A percentile compares a stretch with the other conserved stretches of the same genome.
phyloP scores from a whole-genome alignment of 2,329 filamentous ascomycete genomes.

The Dactylellina drechsleri region DNA sequence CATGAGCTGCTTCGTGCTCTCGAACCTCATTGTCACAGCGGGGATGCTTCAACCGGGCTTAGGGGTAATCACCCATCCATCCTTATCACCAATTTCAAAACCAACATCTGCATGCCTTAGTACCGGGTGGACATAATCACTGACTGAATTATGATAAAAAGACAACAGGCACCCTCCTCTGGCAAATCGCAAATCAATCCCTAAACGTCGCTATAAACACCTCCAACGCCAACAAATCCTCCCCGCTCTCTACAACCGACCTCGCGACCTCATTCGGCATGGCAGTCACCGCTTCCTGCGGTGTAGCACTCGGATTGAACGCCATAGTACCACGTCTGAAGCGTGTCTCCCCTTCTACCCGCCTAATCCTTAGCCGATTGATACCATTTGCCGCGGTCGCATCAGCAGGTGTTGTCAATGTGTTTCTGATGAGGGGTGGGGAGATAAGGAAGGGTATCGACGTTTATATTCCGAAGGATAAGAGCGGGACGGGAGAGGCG shows the following conservation, averaged over 20 bases:
- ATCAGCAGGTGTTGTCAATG: conserved; percentile 88
- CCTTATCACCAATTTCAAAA: background rate
- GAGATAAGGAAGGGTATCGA: conserved; percentile 95
- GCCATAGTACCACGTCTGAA: conserved; percentile 86
- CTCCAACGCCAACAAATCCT: conserved; percentile 97
- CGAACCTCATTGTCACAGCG: conserved; percentile 91
- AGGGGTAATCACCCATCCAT: conserved; percentile 65
- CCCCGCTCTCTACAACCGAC: conserved; percentile 80
- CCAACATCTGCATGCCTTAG: background rate
- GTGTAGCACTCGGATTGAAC: conserved; percentile 91
- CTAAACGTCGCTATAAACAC: conserved; percentile 98
- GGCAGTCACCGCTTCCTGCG: conserved; percentile 91
- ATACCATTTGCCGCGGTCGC: conserved; percentile 97
- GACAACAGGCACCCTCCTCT: conserved; percentile 77
- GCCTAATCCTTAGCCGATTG: conserved; percentile 80
- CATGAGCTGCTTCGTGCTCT: conserved; percentile 95
- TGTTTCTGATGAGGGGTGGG: conserved; percentile 96
- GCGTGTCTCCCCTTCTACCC: conserved; percentile 77
- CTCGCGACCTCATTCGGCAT: conserved; percentile 90
- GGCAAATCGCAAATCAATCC: conserved; percentile 97
- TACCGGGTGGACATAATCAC: background rate
- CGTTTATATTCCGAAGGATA: conserved; percentile 74
- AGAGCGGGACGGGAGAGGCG: conserved; percentile 72
- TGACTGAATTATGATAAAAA: conserved; percentile 20
- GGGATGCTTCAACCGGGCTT: conserved; percentile 96